Percentiles rank a stretch among this genome's conserved stretches.
Conservation (phyloP, 164 flowering plant genomes). For the Chloranthus sessilifolius region DNA sequence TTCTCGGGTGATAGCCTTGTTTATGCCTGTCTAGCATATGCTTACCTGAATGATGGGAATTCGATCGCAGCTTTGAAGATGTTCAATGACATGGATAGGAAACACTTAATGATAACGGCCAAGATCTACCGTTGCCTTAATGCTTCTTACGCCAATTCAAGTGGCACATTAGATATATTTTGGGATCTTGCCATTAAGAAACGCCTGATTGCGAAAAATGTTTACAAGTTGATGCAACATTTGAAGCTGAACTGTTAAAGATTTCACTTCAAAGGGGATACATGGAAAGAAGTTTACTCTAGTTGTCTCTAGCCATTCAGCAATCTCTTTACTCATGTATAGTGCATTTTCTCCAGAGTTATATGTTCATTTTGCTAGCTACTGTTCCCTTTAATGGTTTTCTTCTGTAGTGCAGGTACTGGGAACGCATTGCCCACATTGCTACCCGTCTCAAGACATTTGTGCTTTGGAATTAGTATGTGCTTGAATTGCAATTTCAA, state of each 20-base stretch:
- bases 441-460: too few species aligned
- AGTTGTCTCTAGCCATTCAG: background rate
- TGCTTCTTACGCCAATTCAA: conserved; percentile 48
- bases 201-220: conserved; percentile 45
- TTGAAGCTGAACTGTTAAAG: conserved; percentile 5
- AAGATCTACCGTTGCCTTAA: conserved; percentile 50
- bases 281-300: background rate
- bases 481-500: too few species aligned
- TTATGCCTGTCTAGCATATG: conserved; percentile 56
- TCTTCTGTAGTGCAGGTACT: background rate
- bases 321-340: background rate
- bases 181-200: conserved; percentile 50
- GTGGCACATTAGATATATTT: conserved; percentile 31
- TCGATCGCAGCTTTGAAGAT: conserved; percentile 32
- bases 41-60: conserved; percentile 56
- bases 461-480: too few species aligned
- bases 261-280: too few species aligned
- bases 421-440: too few species aligned
- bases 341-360: background rate
- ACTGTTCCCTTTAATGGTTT: background rate
- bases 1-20: conserved; percentile 64
- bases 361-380: background rate
- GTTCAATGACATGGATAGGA: conserved; percentile 62
- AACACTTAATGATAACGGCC: conserved; percentile 50
- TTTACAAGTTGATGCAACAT: conserved; percentile 27